These are phyloP conservation scores for Plectosphaerella plurivora DNA, from an alignment of 2,329 filamentous ascomycete genomes.

Conservation along the genomic window DNA sequence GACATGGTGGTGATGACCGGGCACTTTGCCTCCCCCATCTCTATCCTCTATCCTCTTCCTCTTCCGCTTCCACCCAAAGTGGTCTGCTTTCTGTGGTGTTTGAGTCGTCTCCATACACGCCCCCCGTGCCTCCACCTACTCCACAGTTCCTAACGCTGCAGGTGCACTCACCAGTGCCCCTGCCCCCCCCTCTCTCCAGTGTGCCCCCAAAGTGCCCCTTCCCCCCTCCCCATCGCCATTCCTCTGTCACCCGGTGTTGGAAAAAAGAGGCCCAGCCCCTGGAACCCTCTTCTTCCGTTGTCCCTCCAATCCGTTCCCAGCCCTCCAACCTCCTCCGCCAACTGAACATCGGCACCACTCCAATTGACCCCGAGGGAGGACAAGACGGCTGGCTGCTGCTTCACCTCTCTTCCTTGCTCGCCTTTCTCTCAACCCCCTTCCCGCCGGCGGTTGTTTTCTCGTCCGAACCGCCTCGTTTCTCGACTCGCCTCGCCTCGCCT, in stretches of 20 bases:
- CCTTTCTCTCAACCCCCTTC: not conserved
- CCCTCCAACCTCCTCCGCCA: not conserved
- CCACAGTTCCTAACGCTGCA: too few relatives aligned
- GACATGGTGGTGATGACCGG: slow-evolving; percentile 21
- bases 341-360: not conserved
- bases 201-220: too few relatives aligned
- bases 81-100: too few relatives aligned
- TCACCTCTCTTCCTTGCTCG: too few relatives aligned
- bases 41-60: slow-evolving; percentile 38
- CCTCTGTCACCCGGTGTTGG: too few relatives aligned
- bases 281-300: not conserved
- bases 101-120: too few relatives aligned
- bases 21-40: too few relatives aligned
- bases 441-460: not conserved
- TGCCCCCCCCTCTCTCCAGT: too few relatives aligned
- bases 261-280: too few relatives aligned
- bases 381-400: not conserved
- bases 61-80: slow-evolving; percentile 45
- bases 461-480: not conserved
- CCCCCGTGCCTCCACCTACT: too few relatives aligned
- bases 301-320: not conserved
- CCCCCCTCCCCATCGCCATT: too few relatives aligned
- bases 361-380: not conserved
- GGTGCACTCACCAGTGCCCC: too few relatives aligned
- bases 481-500: not conserved